Evolutionary conservation across 257 asterid species (phyloP), one percentile per base, ranked within the genome.

Genomic region (Capsicum baccatum): DNA sequence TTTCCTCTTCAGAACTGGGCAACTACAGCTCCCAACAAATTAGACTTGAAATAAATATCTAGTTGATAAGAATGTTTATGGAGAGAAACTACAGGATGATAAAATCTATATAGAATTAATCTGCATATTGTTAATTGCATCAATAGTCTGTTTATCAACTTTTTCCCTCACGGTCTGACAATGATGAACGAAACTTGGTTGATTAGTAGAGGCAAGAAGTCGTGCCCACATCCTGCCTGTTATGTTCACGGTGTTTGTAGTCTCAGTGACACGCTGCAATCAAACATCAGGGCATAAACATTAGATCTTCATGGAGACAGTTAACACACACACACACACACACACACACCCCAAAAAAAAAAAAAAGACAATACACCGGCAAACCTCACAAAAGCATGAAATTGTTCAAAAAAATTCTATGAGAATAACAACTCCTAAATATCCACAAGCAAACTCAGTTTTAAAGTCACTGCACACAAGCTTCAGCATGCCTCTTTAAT

Each of bases 191-290:
- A 96, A 94, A 84, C 95, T 91, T 60, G 99, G 99, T 87, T 96
- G 99, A 89, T 92, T 92, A 16, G 98, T 96, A 44, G 98, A 96
- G 33, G 96, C 97, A 50, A 96, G 97, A 83, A 96, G 94, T 76
- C 99, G 98, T 73, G 98, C 98, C 99, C 99, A 94, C 96, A 90
- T 93, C 88, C 99, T 87, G 89, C 94, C 97, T 0, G 98, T 94
- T 88, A 96, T 63, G 84, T 87, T 89, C 89, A 96, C 98, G 2
- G 85, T 87, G 85, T 92, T 96, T 79, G 84, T 91, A 35, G 88
- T 71, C 89, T 96, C 98, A 15, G 98, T 96, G 44, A 94, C 98
- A 86, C 94, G 92, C 99, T 96, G 97, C 80, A 86, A 86, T 50
- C 83, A 87, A 54, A 54, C 60, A 85, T 64, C 83, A 58, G 66